These are phyloP conservation scores for Suillus subaureus DNA, from an alignment of 768 basidiomycete genomes.

Conservation along the genomic window DNA sequence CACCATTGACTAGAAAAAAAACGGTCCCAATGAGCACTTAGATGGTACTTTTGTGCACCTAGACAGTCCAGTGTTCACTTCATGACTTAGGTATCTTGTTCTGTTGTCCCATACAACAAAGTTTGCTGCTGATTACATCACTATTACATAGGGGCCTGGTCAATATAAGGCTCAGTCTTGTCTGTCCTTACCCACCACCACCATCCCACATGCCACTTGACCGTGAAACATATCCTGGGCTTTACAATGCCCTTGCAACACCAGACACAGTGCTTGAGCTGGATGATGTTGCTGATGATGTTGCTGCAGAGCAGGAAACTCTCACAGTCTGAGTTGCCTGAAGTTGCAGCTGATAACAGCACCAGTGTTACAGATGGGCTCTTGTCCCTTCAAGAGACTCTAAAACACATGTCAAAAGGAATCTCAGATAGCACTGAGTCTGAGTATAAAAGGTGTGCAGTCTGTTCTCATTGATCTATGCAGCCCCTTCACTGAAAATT, in stretches of 20 bases:
- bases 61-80: too few species aligned
- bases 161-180: too few species aligned
- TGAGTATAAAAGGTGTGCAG: conserved; percentile 32
- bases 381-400: conserved; percentile 10
- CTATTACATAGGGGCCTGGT: too few species aligned
- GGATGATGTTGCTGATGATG: not conserved
- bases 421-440: conserved; percentile 31
- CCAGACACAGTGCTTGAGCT: not conserved
- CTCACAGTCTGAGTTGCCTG: not conserved
- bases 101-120: too few species aligned
- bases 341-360: not conserved
- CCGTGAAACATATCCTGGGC: not conserved
- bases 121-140: too few species aligned
- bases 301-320: conserved; percentile 8
- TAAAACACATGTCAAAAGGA: conserved; percentile 30
- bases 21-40: too few species aligned
- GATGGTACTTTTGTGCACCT: too few species aligned
- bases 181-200: too few species aligned
- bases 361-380: not conserved
- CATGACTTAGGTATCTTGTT: too few species aligned
- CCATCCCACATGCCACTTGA: too few species aligned
- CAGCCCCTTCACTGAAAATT: too few species aligned
- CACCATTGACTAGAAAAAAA: too few species aligned
- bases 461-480: not conserved
- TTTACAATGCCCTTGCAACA: not conserved